phyloP scores from a whole-genome alignment of 2,329 filamentous ascomycete species.

The Claviceps fusiformis region DNA sequence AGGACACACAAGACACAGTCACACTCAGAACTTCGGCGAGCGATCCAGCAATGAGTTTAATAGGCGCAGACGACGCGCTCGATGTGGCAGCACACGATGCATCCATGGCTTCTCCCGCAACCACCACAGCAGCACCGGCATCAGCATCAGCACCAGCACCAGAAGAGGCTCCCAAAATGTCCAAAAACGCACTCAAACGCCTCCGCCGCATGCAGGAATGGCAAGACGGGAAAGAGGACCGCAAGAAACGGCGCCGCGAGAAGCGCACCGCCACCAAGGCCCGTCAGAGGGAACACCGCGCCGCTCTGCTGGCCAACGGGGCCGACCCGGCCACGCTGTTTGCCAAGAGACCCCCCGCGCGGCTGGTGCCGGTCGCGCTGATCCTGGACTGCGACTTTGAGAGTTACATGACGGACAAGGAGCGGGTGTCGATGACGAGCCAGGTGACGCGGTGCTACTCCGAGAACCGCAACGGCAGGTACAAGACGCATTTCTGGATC shows the following conservation, averaged over 20 bases:
- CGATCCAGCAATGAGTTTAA: not conserved
- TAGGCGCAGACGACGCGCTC: not conserved
- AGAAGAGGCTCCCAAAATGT: constrained; percentile 31
- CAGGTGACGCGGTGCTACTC: constrained; percentile 85
- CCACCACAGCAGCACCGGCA: not conserved
- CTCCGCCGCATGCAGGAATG: constrained; percentile 57
- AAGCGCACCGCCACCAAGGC: constrained; percentile 35
- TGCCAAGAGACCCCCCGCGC: constrained; percentile 23
- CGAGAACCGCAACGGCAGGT: constrained; percentile 61
- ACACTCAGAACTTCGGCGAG: too few relatives aligned
- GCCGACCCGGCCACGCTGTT: constrained; percentile 24
- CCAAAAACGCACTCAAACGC: constrained; percentile 80
- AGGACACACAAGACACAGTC: not conserved
- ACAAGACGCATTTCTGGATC: constrained; percentile 58
- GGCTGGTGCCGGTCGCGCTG: constrained; percentile 61
- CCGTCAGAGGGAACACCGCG: constrained; percentile 35
- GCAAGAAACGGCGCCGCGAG: constrained; percentile 40
- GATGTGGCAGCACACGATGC: not conserved
- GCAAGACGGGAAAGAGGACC: constrained; percentile 55
- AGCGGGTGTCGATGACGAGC: constrained; percentile 66
- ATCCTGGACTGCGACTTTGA: constrained; percentile 91
- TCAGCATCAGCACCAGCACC: not conserved
- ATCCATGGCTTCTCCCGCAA: too few relatives aligned
- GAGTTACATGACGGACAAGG: constrained; percentile 73
- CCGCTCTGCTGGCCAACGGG: constrained; percentile 34